A percentile compares a stretch with the other conserved stretches of the same genome.
Evolutionary conservation across 768 basidiomycete genomes (phyloP).

Genomic region (Tricholoma terreum): DNA sequence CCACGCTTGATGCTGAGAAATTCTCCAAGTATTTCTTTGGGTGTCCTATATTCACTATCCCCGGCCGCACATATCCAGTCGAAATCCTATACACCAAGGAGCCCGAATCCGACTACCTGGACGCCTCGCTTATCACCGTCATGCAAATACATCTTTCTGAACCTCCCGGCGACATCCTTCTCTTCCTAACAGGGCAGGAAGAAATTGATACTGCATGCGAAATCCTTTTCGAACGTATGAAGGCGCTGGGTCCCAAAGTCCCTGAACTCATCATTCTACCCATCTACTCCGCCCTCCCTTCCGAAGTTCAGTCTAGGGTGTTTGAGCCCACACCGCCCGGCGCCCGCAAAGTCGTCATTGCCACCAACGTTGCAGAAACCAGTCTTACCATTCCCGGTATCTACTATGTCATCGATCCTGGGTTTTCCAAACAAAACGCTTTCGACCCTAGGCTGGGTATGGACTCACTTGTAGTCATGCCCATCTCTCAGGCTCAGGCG

Average conservation of each 20-base stretch:
- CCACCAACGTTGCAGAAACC: slow-evolving; percentile 99
- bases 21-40: slow-evolving; percentile 99
- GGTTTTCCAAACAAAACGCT: slow-evolving; percentile 98
- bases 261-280: slow-evolving; percentile 96
- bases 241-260: slow-evolving; percentile 96
- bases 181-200: slow-evolving; percentile 98
- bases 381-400: slow-evolving; percentile 98
- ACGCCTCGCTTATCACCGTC: slow-evolving; percentile 96
- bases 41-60: slow-evolving; percentile 99
- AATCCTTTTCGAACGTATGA: slow-evolving; percentile 98
- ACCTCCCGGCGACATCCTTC: slow-evolving; percentile 91
- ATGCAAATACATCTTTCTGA: slow-evolving; percentile 99
- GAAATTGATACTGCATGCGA: slow-evolving; percentile 98
- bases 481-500: slow-evolving; percentile 98
- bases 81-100: slow-evolving; percentile 99
- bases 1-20: slow-evolving; percentile 98
- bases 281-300: slow-evolving; percentile 96
- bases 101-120: slow-evolving; percentile 95
- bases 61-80: slow-evolving; percentile 98
- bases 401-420: slow-evolving; percentile 98
- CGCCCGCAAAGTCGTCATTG: slow-evolving; percentile 97
- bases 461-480: slow-evolving; percentile 98
- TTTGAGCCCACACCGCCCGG: slow-evolving; percentile 98
- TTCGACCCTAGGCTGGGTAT: slow-evolving; percentile 97
- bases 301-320: slow-evolving; percentile 95